These are phyloP conservation scores for Ogataea wickerhamii DNA, from an alignment of 805 yeast species.

Conservation along the genomic window DNA sequence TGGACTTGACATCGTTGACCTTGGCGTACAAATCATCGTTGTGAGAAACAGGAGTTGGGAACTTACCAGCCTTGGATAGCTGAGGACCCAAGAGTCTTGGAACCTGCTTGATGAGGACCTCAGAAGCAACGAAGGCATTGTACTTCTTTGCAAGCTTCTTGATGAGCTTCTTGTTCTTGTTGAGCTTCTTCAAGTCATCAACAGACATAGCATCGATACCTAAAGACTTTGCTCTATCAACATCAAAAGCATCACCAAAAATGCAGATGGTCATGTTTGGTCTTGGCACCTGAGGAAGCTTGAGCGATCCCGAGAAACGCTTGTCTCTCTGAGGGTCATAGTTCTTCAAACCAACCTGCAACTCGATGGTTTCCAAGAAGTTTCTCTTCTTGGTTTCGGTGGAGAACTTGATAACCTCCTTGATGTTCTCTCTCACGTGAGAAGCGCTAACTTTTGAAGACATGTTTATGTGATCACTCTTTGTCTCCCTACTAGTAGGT, in stretches of 20 bases:
- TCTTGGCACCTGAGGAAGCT: slow-evolving; percentile 98
- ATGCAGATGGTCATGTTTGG: slow-evolving; percentile 99
- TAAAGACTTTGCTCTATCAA: slow-evolving; percentile 99
- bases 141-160: slow-evolving; percentile 99
- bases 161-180: slow-evolving; percentile 99
- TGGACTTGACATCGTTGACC: slow-evolving; percentile 96
- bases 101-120: slow-evolving; percentile 98
- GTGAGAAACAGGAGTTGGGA: slow-evolving; percentile 99
- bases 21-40: slow-evolving; percentile 94
- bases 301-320: slow-evolving; percentile 99
- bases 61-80: slow-evolving; percentile 99
- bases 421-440: slow-evolving; percentile 96
- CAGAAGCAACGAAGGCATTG: slow-evolving; percentile 99
- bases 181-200: slow-evolving; percentile 98
- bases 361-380: slow-evolving; percentile 99
- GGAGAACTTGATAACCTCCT: slow-evolving; percentile 85
- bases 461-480: slow-evolving; percentile 29
- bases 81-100: slow-evolving; percentile 99
- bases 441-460: slow-evolving; percentile 90
- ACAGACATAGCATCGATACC: slow-evolving; percentile 99
- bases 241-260: slow-evolving; percentile 99
- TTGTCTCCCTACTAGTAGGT: slow-evolving; percentile 76
- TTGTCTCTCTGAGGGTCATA: slow-evolving; percentile 99
- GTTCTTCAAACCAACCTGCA: slow-evolving; percentile 99
- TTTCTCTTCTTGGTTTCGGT: slow-evolving; percentile 98